Percentiles rank a stretch among this genome's conserved stretches.
phyloP scores from a whole-genome alignment of 2,329 filamentous ascomycete species.

The Pseudogymnoascus sp. region DNA sequence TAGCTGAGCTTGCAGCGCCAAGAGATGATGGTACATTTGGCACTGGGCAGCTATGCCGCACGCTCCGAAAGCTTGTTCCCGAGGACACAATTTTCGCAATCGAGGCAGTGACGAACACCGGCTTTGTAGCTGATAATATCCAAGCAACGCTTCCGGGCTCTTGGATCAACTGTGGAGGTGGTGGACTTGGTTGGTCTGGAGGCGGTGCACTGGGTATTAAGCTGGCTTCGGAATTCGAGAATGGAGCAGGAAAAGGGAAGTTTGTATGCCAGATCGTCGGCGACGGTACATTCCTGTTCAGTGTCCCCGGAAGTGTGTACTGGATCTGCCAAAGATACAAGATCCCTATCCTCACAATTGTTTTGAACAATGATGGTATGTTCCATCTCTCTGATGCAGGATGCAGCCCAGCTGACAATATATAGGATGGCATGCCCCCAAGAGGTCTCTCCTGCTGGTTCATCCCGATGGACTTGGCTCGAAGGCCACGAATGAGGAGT shows the following conservation, averaged over 20 bases:
- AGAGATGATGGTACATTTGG: slow-evolving; percentile 55
- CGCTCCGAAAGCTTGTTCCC: slow-evolving; percentile 48
- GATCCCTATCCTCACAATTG: slow-evolving; percentile 58
- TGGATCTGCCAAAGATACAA: slow-evolving; percentile 61
- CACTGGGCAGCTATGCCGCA: slow-evolving; percentile 39
- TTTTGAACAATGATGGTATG: slow-evolving; percentile 57
- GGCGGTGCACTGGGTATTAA: slow-evolving; percentile 71
- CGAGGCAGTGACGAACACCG: slow-evolving; percentile 68
- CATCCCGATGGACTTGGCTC: slow-evolving; percentile 57
- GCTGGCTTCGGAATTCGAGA: slow-evolving; percentile 49
- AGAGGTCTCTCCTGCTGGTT: slow-evolving; percentile 52
- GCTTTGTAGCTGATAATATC: slow-evolving; percentile 62
- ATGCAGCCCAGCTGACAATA: background rate
- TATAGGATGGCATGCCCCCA: slow-evolving; percentile 57
- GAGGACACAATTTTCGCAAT: slow-evolving; percentile 65
- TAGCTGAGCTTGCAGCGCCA: slow-evolving; percentile 48
- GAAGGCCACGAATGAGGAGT: slow-evolving; percentile 52
- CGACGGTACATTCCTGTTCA: slow-evolving; percentile 61
- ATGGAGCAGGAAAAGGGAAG: slow-evolving; percentile 43
- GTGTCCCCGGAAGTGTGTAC: slow-evolving; percentile 57
- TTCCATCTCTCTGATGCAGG: background rate
- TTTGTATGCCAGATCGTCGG: slow-evolving; percentile 59
- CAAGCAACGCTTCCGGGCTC: slow-evolving; percentile 59
- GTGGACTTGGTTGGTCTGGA: slow-evolving; percentile 73
- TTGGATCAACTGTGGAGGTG: slow-evolving; percentile 76